These are phyloP conservation scores for Vairimorpha necatrix DNA, from an alignment of 371 early-diverging fungal genomes.

Conservation along the genomic window DNA sequence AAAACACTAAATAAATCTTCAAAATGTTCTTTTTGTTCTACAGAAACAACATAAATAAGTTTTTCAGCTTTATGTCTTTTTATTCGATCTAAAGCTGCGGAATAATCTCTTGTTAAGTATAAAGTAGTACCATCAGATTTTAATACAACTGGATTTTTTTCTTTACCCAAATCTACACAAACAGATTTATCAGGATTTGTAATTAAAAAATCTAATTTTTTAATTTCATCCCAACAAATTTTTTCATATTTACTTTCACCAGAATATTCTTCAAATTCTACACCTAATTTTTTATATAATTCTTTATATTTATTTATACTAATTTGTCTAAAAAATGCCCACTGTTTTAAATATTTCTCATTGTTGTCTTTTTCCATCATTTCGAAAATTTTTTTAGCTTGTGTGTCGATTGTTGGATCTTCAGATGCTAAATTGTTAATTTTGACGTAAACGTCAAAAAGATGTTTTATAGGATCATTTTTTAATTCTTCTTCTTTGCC, in stretches of 20 bases:
- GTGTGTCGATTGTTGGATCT: conserved; percentile 72
- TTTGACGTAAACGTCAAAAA: conserved; percentile 86
- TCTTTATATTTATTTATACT: conserved; percentile 86
- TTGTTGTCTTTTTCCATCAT: conserved; percentile 91
- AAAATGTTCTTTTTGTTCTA: conserved; percentile 87
- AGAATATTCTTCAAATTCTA: conserved; percentile 89
- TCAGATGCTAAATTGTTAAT: conserved; percentile 74
- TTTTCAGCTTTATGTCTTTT: conserved; percentile 80
- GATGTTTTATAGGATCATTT: conserved; percentile 81
- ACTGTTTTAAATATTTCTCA: conserved; percentile 68
- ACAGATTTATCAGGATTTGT: conserved; percentile 60
- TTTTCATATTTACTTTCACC: conserved; percentile 89
- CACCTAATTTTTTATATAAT: conserved; percentile 81
- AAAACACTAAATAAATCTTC: conserved; percentile 87
- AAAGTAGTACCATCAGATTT: conserved; percentile 90
- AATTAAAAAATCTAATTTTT: conserved; percentile 66
- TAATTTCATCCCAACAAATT: conserved; percentile 72
- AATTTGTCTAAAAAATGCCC: conserved; percentile 82
- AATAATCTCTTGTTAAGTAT: conserved; percentile 94
- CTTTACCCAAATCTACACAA: conserved; percentile 56
- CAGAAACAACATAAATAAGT: conserved; percentile 87
- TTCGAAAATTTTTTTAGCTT: conserved; percentile 88
- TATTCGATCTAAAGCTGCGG: conserved; percentile 85
- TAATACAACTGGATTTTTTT: conserved; percentile 69
- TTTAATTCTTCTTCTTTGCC: conserved; percentile 73